Evolutionary conservation across 192 early-diverging fungal species (phyloP).

Genomic region (Coemansia sp.): DNA sequence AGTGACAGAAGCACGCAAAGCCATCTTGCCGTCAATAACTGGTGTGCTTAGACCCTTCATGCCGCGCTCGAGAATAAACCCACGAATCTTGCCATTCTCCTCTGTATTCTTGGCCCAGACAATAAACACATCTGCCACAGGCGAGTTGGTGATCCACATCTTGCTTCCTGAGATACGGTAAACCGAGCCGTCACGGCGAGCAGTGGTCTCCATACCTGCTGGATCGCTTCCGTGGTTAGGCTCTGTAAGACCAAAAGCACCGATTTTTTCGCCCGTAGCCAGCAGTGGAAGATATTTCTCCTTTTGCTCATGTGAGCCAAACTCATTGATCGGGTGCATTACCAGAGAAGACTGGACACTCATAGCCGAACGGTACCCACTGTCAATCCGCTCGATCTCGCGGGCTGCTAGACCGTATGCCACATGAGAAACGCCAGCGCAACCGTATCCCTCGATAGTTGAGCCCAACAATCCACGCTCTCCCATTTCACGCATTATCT

Average conservation of each 20-base stretch:
- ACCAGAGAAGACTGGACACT: conserved; percentile 98
- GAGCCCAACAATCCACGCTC: conserved; percentile 88
- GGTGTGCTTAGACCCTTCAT: conserved; percentile 90
- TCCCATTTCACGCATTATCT: conserved; percentile 94
- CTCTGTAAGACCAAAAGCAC: conserved; percentile 95
- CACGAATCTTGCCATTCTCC: conserved; percentile 84
- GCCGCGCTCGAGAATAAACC: conserved; percentile 94
- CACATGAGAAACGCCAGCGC: conserved; percentile 94
- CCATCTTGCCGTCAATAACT: conserved; percentile 93
- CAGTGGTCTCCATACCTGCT: conserved; percentile 87
- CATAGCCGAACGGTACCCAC: conserved; percentile 97
- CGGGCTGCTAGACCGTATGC: conserved; percentile 95
- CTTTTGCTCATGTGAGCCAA: conserved; percentile 84
- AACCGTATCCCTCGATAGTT: conserved; percentile 95
- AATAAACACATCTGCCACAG: conserved; percentile 94
- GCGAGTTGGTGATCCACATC: conserved; percentile 99
- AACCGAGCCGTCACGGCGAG: conserved; percentile 66
- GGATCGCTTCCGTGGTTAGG: conserved; percentile 98
- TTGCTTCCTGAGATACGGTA: conserved; percentile 89
- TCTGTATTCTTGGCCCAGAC: conserved; percentile 86
- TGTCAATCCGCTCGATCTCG: conserved; percentile 94
- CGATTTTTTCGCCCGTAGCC: conserved; percentile 84
- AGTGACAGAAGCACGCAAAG: conserved; percentile 88
- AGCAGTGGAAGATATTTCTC: conserved; percentile 88
- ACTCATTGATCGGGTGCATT: conserved; percentile 97